phyloP scores from a whole-genome alignment of 2,329 filamentous ascomycete genomes.

The Trichophyton verrucosum region DNA sequence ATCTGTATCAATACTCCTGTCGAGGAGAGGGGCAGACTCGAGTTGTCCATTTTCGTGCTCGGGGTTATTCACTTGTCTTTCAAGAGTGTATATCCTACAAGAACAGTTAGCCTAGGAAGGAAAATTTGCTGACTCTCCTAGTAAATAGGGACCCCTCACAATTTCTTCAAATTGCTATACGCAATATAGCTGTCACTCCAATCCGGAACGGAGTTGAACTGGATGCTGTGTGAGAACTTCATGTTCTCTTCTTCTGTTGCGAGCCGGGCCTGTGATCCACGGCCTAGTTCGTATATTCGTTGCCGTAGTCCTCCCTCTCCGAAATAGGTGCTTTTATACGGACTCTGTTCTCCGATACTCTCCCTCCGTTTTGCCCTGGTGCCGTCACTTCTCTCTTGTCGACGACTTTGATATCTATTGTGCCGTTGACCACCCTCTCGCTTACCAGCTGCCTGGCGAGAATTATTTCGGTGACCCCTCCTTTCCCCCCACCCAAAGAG shows the following conservation, averaged over 20 bases:
- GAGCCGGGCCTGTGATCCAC: slow-evolving; percentile 38
- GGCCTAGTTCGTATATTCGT: not conserved
- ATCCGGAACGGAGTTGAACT: slow-evolving; percentile 99
- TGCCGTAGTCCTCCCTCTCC: not conserved
- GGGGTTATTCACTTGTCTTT: slow-evolving; percentile 62
- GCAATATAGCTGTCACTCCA: slow-evolving; percentile 98
- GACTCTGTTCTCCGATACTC: not conserved
- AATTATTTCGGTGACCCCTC: slow-evolving; percentile 1
- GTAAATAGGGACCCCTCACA: slow-evolving; percentile 46
- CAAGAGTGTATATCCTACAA: slow-evolving; percentile 78
- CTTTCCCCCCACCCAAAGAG: slow-evolving; percentile 1
- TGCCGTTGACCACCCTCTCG: not conserved
- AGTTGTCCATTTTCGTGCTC: slow-evolving; percentile 49
- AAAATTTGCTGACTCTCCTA: not conserved
- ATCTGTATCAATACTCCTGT: slow-evolving; percentile 58
- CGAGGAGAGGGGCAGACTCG: slow-evolving; percentile 74
- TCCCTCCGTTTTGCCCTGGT: not conserved
- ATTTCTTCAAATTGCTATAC: slow-evolving; percentile 97
- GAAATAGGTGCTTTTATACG: not conserved
- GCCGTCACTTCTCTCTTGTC: not conserved
- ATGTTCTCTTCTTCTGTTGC: slow-evolving; percentile 64
- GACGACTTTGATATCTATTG: not conserved
- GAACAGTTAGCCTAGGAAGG: not conserved
- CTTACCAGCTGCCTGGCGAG: not conserved
- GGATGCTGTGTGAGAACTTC: slow-evolving; percentile 99